Base-by-base conservation (phyloP, 2,329 filamentous ascomycete genomes). In the Aureobasidium sp. region DNA sequence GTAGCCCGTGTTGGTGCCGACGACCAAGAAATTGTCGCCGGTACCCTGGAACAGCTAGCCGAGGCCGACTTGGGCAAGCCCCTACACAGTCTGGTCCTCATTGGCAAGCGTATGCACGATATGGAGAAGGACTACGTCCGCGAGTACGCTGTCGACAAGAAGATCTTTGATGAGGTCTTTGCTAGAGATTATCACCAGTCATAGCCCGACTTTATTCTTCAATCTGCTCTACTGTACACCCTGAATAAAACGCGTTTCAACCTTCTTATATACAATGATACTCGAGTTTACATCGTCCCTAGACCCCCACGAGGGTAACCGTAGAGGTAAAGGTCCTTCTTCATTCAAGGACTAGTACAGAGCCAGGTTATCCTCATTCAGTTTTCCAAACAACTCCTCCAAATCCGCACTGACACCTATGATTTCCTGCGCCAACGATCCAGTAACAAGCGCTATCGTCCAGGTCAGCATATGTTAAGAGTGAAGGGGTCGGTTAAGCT, bases 41-140 rank as follows among this genome's bases (percentile, higher is more conserved):
- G 94, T 0, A 97, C 93, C 1, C 76, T 97, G 66, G 85, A 86
- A 71, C 87, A 97, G 77, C 79, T 97, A 50, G 86, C 85, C 66
- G 81, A 87, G 30, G 78, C 84, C 3, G 91, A 96, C 70, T 78
- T 99, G 65, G 94, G 94, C 0, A 81, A 82, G 39, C 94, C 94
- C 15, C 77, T 97, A 67, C 94, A 99, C 76, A 96, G 92, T 74
- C 73, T 99, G 69, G 91, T 97, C 21, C 76, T 99, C 61, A 78
- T 97, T 34, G 94, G 94, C 2, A 83, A 83, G 69, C 86, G 89
- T 71, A 90, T 91, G 57, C 94, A 99, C 73, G 93, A 97, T 74
- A 77, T 99, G 64, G 94, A 99, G 76, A 87, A 86, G 70, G 91
- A 97, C 64, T 97, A 87, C 74, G 86, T 96, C 59, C 81, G 89